Evolutionary conservation across 495 filamentous ascomycete species (phyloP).

Genomic region (Neurospora tetrasperma): DNA sequence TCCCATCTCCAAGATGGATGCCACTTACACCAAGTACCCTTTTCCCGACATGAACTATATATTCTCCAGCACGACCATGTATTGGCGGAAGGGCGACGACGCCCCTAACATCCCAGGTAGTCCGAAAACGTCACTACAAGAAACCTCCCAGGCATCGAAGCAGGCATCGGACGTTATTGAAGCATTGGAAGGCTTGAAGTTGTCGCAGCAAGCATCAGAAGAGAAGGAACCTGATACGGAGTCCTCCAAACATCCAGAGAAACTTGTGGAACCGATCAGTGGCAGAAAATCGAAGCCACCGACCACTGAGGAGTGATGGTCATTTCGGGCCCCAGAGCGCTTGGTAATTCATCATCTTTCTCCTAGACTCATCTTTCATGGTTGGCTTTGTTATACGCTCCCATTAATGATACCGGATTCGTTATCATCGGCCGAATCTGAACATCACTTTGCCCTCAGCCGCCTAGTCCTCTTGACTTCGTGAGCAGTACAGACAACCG

Average conservation of each 20-base stretch:
- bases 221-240: neutral
- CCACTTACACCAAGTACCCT: slow-evolving; percentile 16
- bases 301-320: neutral
- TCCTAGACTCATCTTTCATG: neutral
- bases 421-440: neutral
- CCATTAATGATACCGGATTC: neutral
- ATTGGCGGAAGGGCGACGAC: slow-evolving; percentile 16
- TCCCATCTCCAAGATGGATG: slow-evolving; percentile 20
- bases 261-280: neutral
- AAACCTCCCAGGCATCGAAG: neutral
- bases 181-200: neutral
- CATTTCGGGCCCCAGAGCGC: neutral
- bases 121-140: neutral
- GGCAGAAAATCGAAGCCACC: neutral
- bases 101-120: neutral
- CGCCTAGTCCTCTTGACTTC: neutral
- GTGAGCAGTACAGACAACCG: neutral
- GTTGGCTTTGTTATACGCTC: no score
- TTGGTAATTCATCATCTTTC: neutral
- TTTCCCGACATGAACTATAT: slow-evolving; percentile 32
- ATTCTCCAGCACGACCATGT: slow-evolving; percentile 31
- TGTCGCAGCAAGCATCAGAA: neutral
- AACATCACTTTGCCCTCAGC: neutral
- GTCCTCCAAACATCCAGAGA: neutral
- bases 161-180: neutral